Base-by-base conservation (phyloP, 768 basidiomycete genomes). In the Asterophora parasitica region DNA sequence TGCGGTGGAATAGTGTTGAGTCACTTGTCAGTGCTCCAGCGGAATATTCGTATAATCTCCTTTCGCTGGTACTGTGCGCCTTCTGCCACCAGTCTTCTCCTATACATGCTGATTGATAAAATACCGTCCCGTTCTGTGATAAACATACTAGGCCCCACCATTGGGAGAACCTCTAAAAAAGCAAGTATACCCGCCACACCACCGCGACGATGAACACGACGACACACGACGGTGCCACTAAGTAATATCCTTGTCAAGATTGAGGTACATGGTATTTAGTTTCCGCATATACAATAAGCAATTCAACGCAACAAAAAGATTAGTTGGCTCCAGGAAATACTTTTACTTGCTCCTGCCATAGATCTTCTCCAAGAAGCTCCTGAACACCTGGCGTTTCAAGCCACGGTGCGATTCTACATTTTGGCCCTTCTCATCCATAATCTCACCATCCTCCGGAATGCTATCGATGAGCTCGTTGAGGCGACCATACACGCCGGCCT, bases 281-380 rank as follows among this genome's bases (percentile, higher is more conserved):
- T 35, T 35, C 34, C 16, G 35, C 10, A 35, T 34, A 27, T 36
- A 10, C 35, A 23, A 26, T 26, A 20, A 27, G 28, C 23, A 2
- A 27, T 40, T 13, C 23, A 40, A 23, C 3, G 3, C 23, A 23
- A 23, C n/a, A 23, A 23, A 23, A 23, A 23, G n/a, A 40, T 27
- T 27, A 23, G 26, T 9, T 15, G 38, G 13, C 38, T 39, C 12
- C 4, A 11, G 38, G 20, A 27, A 27, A 27, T 40, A 27, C 39
- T 27, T 10, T 53, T 72, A 83, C 70, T 79, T 82, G 52, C 67
- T 77, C 52, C 81, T 72, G 65, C 75, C 75, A 57, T 82, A 79
- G 30, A 98, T 94, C 76, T 98, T 98, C 51, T 78, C 76, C 63
- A 98, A 68, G 73, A 96, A 97, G 58, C 77, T 82, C 51, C 74